Evolutionary conservation across 495 filamentous ascomycete species (phyloP).

Genomic region (Neurospora tetraspora): DNA sequence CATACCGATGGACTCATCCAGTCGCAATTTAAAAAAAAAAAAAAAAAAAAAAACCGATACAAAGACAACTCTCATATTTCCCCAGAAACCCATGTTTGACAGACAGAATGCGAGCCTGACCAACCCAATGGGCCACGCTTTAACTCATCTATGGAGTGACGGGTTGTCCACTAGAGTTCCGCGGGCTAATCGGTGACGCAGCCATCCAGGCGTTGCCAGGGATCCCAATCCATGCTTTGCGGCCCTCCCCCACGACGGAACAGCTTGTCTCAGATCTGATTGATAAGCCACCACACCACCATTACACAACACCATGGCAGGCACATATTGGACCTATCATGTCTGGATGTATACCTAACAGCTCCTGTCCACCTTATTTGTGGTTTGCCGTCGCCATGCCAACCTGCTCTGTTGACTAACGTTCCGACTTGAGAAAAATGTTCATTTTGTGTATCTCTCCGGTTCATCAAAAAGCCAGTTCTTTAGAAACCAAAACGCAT

Average conservation of each 20-base stretch:
- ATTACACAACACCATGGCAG: background rate
- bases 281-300: background rate
- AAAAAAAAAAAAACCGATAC: background rate
- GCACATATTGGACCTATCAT: background rate
- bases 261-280: background rate
- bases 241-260: background rate
- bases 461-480: background rate
- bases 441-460: background rate
- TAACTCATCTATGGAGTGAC: background rate
- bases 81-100: background rate
- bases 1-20: background rate
- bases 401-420: background rate
- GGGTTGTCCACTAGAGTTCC: background rate
- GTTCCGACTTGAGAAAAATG: background rate
- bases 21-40: background rate
- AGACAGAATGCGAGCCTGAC: background rate
- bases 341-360: background rate
- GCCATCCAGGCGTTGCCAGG: background rate
- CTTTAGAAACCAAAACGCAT: background rate
- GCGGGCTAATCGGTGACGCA: constrained; percentile 3
- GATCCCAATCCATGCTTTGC: background rate
- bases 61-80: background rate
- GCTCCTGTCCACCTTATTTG: background rate
- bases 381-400: background rate
- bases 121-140: background rate